Percentiles rank a stretch among this genome's conserved stretches.
phyloP scores from a whole-genome alignment of 768 basidiomycete species.

The Gymnopilus junonius region DNA sequence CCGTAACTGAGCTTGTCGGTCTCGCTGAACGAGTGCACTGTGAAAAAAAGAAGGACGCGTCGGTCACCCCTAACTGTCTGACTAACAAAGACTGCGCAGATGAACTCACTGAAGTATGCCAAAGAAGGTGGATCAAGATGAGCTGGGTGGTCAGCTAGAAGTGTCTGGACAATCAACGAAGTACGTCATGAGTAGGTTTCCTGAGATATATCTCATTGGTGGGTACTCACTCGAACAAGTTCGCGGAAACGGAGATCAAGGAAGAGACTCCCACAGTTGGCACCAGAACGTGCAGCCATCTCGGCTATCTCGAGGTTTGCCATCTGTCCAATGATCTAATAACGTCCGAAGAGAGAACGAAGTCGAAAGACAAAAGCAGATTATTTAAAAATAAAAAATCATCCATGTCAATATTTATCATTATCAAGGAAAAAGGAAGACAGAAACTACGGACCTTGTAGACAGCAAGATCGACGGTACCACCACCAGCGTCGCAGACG shows the following conservation, averaged over 20 bases:
- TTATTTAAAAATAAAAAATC: constrained; percentile 6
- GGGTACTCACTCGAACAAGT: constrained; percentile 60
- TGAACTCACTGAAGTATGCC: constrained; percentile 72
- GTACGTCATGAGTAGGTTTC: not conserved
- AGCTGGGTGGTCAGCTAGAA: constrained; percentile 82
- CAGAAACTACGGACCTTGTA: constrained; percentile 50
- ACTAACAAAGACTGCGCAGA: not conserved
- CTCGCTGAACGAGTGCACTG: constrained; percentile 85
- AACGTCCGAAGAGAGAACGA: constrained; percentile 21
- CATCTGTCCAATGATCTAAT: constrained; percentile 75
- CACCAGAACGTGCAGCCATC: constrained; percentile 85
- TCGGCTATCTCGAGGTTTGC: constrained; percentile 89
- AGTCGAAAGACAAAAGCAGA: constrained; percentile 15
- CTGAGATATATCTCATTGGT: not conserved
- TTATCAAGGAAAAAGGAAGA: not conserved
- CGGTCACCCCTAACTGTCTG: constrained; percentile 5
- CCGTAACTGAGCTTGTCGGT: constrained; percentile 82
- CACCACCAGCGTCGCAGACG: constrained; percentile 91
- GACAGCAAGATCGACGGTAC: constrained; percentile 66
- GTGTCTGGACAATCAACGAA: constrained; percentile 32
- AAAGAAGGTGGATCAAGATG: constrained; percentile 83
- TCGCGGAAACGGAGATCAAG: constrained; percentile 87
- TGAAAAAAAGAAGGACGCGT: not conserved
- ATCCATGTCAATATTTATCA: not conserved
- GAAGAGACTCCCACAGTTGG: constrained; percentile 87